A percentile compares a stretch with the other conserved stretches of the same genome.
These are phyloP conservation scores for Symmetrospora coprosmae DNA, from an alignment of 768 basidiomycete genomes.

Conservation along the genomic window DNA sequence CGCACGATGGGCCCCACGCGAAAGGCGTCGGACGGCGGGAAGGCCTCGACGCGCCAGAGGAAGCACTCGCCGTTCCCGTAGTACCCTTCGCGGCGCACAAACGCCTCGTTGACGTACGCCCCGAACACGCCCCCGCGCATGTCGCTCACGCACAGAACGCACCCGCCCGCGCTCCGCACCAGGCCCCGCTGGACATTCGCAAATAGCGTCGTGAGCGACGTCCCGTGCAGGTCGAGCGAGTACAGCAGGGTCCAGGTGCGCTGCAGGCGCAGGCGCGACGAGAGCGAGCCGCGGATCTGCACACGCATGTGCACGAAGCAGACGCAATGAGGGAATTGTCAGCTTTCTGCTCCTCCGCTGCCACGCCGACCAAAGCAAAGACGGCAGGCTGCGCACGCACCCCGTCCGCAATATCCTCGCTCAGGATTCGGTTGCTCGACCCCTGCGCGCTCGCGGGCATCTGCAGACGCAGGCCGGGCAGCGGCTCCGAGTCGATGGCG, in stretches of 20 bases:
- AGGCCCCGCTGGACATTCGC: conserved; percentile 33
- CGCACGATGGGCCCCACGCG: conserved; percentile 39
- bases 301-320: too few species aligned
- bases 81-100: conserved; percentile 36
- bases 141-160: conserved; percentile 54
- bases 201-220: conserved; percentile 79
- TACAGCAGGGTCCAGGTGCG: conserved; percentile 65
- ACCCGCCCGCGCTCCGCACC: conserved; percentile 40
- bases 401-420: conserved; percentile 14
- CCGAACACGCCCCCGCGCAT: conserved; percentile 57
- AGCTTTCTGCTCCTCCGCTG: too few species aligned
- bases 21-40: conserved; percentile 24
- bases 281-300: conserved; percentile 51
- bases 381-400: not conserved
- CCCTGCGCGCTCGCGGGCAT: not conserved
- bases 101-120: conserved; percentile 63
- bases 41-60: conserved; percentile 47
- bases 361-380: too few species aligned
- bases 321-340: too few species aligned
- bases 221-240: conserved; percentile 88
- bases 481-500: conserved; percentile 5
- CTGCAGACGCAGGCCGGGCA: not conserved
- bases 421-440: not conserved
- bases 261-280: conserved; percentile 58
- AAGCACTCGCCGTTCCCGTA: conserved; percentile 49